phyloP scores from a whole-genome alignment of 345 rosid species.

The Populus euphratica region DNA sequence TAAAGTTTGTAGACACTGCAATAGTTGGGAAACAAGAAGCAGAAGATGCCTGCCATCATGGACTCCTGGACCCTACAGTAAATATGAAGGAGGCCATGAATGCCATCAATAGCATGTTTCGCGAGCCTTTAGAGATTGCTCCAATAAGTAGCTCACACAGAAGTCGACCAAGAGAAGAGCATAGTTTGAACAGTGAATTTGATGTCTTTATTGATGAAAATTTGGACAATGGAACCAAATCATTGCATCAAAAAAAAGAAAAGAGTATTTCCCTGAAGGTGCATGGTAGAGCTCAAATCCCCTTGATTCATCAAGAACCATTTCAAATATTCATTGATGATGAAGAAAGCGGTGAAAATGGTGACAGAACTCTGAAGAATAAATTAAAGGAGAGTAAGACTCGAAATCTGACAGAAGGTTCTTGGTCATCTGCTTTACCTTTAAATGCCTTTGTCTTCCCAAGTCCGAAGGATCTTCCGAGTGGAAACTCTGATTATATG shows the following conservation, averaged over 20 bases:
- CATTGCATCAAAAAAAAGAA: conserved; percentile 23
- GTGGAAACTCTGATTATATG: conserved; percentile 49
- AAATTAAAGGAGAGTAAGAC: conserved; percentile 23
- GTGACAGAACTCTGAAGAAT: conserved; percentile 30
- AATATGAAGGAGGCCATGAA: conserved; percentile 86
- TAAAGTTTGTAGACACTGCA: conserved; percentile 63
- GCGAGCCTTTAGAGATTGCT: conserved; percentile 70
- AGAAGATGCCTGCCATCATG: conserved; percentile 82
- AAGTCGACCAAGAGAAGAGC: conserved; percentile 37
- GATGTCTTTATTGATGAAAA: conserved; percentile 55
- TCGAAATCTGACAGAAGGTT: conserved; percentile 15
- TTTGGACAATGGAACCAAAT: conserved; percentile 20
- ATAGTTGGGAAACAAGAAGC: conserved; percentile 67
- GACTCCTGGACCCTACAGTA: conserved; percentile 82
- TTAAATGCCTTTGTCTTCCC: conserved; percentile 53
- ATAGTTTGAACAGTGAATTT: conserved; percentile 32
- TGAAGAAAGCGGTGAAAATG: conserved; percentile 41
- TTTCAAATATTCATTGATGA: conserved; percentile 62
- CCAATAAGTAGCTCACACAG: conserved; percentile 40
- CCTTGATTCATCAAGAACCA: conserved; percentile 36
- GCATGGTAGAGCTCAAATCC: conserved; percentile 22
- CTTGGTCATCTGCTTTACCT: conserved; percentile 16
- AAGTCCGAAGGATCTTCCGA: conserved; percentile 52
- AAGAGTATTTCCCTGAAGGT: conserved; percentile 14
- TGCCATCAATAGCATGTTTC: conserved; percentile 76